Evolutionary conservation across 257 asterid genomes (phyloP).

Genomic region (Solanum chmielewskii): DNA sequence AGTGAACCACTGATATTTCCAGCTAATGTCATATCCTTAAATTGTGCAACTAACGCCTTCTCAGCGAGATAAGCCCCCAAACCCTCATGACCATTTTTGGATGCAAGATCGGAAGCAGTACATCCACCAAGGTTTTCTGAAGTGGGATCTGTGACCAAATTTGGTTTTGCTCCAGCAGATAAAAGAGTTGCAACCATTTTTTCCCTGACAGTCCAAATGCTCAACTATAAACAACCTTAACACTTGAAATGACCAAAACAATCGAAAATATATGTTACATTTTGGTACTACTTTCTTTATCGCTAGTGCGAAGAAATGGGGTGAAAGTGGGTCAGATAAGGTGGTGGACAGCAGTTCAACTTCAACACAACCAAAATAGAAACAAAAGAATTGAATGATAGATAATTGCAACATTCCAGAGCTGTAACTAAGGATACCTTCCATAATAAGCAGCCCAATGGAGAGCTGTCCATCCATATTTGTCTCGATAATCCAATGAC

Average conservation of each 20-base stretch:
- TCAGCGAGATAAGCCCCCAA: slow-evolving; percentile 96
- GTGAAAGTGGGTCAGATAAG: background rate
- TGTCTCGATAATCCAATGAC: slow-evolving; percentile 89
- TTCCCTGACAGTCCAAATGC: slow-evolving; percentile 47
- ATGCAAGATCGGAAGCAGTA: slow-evolving; percentile 92
- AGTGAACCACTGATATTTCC: slow-evolving; percentile 64
- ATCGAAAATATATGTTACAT: background rate
- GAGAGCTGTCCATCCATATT: slow-evolving; percentile 91
- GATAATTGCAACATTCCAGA: background rate
- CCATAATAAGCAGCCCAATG: slow-evolving; percentile 98
- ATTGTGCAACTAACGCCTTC: slow-evolving; percentile 67
- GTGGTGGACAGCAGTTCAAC: background rate
- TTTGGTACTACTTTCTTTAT: background rate
- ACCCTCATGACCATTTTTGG: slow-evolving; percentile 63
- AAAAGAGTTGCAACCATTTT: slow-evolving; percentile 91
- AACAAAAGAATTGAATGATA: background rate
- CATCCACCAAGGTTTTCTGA: slow-evolving; percentile 65
- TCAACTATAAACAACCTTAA: background rate
- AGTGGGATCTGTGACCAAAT: slow-evolving; percentile 86
- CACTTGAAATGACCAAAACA: background rate
- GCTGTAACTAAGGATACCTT: slow-evolving; percentile 35
- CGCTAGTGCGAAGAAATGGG: background rate
- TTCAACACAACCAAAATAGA: background rate
- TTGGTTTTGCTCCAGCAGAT: slow-evolving; percentile 88
- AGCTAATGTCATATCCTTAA: slow-evolving; percentile 55